Base-by-base conservation (phyloP, 2,329 filamentous ascomycete species). In the Xylariaceae sp. region DNA sequence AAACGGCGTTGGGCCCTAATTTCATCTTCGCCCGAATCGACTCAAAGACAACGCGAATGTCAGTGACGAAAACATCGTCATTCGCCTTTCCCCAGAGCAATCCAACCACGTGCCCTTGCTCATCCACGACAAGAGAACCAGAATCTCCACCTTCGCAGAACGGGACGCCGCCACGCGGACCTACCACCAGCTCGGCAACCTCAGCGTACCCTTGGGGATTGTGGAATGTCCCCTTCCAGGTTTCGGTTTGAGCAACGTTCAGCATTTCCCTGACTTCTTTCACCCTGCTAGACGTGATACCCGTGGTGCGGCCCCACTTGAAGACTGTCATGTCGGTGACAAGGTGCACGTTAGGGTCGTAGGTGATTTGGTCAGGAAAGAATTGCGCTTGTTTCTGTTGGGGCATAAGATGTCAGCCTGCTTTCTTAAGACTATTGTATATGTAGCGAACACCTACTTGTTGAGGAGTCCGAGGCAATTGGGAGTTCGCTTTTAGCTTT, bases 11-110 rank as follows among this genome's bases (percentile, higher is more conserved):
- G 43, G 43, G 14, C 39, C 32, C 43, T 35, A 15, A 45, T 45
- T 38, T 14, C 32, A 45, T 45, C 43, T 45, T 38, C 43, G 36
- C 32, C 32, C 32, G 43, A 39, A 45, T 45, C 32, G 43, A 45
- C 43, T 45, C 43, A 45, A 45, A 45, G 32, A 45, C 43, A 45
- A 45, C 43, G 32, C 43, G 43, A 39, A 45, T 45, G 39, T 45
- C 43, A 45, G 43, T 45, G 15, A 45, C 33, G 43, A 45, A 38
- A 45, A 45, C 43, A 45, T 45, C 43, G 39, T 45, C 32, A 45
- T 10, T 18, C 19, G 32, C 33, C 33, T 19, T 9, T 45, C 15
- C 43, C 43, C 33, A 45, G 32, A 45, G 43, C 43, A 45, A 38
- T 45, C 43, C 32, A 45, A 45, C 43, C 32, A 45, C 43, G 39